A percentile compares a stretch with the other conserved stretches of the same genome.
phyloP scores from a whole-genome alignment of 2,329 filamentous ascomycete species.

The Pseudogymnoascus sp. region DNA sequence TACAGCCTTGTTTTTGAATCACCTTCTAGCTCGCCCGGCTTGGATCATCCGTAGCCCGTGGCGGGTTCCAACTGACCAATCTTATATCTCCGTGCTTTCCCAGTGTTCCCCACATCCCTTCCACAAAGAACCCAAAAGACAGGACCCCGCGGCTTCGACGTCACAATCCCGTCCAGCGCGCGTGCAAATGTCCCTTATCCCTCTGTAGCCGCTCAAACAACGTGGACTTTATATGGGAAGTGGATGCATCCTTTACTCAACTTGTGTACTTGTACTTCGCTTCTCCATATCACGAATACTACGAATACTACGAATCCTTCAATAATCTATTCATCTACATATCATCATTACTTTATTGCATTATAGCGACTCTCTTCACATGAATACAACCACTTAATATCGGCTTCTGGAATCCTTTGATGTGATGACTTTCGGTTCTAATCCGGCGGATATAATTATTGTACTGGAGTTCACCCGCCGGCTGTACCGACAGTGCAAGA shows the following conservation, averaged over 20 bases:
- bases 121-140: not conserved
- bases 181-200: not conserved
- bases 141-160: constrained; percentile 5
- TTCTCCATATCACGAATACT: not conserved
- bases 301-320: not conserved
- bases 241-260: not conserved
- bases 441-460: constrained; percentile 41
- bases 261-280: constrained; percentile 1
- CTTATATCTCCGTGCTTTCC: not conserved
- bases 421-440: constrained; percentile 27
- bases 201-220: constrained; percentile 6
- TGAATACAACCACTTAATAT: constrained; percentile 6
- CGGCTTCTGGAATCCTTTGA: not conserved
- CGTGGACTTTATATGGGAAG: constrained; percentile 9
- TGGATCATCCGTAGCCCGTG: not conserved
- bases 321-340: not conserved
- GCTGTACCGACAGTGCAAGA: constrained; percentile 47
- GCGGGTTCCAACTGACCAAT: not conserved
- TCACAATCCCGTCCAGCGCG: not conserved
- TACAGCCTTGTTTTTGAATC: constrained; percentile 6
- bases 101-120: not conserved
- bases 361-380: not conserved
- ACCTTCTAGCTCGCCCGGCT: not conserved
- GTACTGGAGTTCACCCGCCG: constrained; percentile 49
- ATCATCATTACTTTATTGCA: not conserved